These are phyloP conservation scores for Meyerozyma smithsonii DNA, from an alignment of 1,139 yeast species.

Conservation along the genomic window DNA sequence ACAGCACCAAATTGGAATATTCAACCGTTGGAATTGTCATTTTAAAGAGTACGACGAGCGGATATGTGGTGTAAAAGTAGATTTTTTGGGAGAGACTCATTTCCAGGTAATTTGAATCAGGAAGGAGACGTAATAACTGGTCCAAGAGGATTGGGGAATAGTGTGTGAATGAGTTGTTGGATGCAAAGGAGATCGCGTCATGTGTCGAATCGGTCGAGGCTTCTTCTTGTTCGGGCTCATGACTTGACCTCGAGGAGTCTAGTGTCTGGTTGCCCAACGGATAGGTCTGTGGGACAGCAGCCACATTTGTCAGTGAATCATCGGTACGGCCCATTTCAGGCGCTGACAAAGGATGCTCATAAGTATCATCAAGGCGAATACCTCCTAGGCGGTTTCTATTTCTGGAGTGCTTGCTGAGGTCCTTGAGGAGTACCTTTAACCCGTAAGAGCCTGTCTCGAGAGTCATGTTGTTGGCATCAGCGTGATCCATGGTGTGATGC, in stretches of 20 bases:
- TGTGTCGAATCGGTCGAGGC: not conserved
- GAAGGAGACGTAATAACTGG: not conserved
- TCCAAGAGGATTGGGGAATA: not conserved
- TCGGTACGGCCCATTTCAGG: conserved; percentile 5
- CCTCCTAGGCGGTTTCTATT: conserved; percentile 5
- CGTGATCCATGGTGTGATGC: conserved; percentile 39
- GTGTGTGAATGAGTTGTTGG: not conserved
- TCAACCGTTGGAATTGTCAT: not conserved
- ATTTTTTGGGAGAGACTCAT: conserved; percentile 2
- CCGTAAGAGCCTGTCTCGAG: conserved; percentile 30
- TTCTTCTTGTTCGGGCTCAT: not conserved
- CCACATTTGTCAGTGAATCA: not conserved
- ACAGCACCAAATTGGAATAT: not conserved
- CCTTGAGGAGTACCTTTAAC: conserved; percentile 28
- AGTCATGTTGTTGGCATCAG: conserved; percentile 21
- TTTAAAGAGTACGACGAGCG: not conserved
- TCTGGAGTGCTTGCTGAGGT: conserved; percentile 26
- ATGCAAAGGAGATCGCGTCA: not conserved
- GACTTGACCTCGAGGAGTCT: not conserved
- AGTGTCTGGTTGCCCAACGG: not conserved
- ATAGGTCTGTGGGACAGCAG: not conserved
- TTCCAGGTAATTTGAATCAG: not conserved
- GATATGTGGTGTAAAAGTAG: conserved; percentile 3
- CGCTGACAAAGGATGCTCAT: conserved; percentile 16
- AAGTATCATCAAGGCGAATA: conserved; percentile 8